phyloP scores from a whole-genome alignment of 2,329 filamentous ascomycete species.

The Bipolaris sorokiniana region DNA sequence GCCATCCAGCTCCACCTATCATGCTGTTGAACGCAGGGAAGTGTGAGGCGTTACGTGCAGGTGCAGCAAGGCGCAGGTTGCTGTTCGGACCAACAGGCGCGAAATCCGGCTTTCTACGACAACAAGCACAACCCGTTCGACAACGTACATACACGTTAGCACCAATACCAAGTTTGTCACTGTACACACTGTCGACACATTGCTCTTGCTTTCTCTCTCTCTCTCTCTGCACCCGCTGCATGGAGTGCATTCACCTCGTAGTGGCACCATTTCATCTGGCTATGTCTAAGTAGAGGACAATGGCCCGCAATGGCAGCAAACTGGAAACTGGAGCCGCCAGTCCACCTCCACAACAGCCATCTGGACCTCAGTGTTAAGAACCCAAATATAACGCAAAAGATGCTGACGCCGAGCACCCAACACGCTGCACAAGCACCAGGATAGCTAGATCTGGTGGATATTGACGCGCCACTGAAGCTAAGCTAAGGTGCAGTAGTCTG shows the following conservation, averaged over 20 bases:
- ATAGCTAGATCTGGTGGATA: slow-evolving; percentile 14
- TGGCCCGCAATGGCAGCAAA: slow-evolving; percentile 3
- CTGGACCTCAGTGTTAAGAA: slow-evolving; percentile 5
- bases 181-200: neutral
- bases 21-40: slow-evolving; percentile 2
- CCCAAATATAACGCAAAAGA: slow-evolving; percentile 15
- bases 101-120: slow-evolving; percentile 7
- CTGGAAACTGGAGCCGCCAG: slow-evolving; percentile 1
- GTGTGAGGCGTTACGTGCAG: slow-evolving; percentile 6
- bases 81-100: slow-evolving; percentile 17
- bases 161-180: slow-evolving; percentile 3
- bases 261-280: neutral
- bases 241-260: neutral
- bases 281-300: neutral
- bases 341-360: slow-evolving; percentile 5
- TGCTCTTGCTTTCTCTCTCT: neutral
- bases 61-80: slow-evolving; percentile 4
- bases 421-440: slow-evolving; percentile 9
- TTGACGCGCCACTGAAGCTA: slow-evolving; percentile 11
- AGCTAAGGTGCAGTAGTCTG: slow-evolving; percentile 15
- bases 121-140: slow-evolving; percentile 3
- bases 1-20: slow-evolving; percentile 28
- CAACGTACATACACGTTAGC: slow-evolving; percentile 6
- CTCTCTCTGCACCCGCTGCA: neutral
- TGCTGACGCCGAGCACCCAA: slow-evolving; percentile 19